phyloP scores from a whole-genome alignment of 768 basidiomycete genomes.

The Mycena belliarum region DNA sequence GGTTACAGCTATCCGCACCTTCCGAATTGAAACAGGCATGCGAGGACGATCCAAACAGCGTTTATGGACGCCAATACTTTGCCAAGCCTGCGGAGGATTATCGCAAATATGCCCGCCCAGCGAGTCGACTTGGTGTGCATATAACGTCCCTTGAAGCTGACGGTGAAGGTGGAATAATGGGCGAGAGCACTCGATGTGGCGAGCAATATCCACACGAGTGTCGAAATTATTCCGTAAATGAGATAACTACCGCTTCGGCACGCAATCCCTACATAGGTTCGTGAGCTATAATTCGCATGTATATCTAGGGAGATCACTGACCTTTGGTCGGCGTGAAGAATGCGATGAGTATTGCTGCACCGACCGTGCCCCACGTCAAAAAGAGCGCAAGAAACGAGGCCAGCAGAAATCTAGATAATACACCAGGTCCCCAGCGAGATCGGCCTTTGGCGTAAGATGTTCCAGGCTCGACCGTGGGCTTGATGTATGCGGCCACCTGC shows the following conservation, averaged over 20 bases:
- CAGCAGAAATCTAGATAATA: slow-evolving; percentile 21
- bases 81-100: slow-evolving; percentile 23
- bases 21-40: slow-evolving; percentile 29
- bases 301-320: background rate
- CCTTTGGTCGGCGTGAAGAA: slow-evolving; percentile 26
- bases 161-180: slow-evolving; percentile 25
- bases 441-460: background rate
- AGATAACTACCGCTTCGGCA: slow-evolving; percentile 35
- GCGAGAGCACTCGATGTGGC: slow-evolving; percentile 29
- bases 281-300: background rate
- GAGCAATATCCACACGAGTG: slow-evolving; percentile 34
- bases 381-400: slow-evolving; percentile 19
- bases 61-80: slow-evolving; percentile 27
- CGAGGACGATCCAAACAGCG: slow-evolving; percentile 27
- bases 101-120: slow-evolving; percentile 26
- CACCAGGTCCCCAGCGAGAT: slow-evolving; percentile 17
- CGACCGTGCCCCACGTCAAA: slow-evolving; percentile 27
- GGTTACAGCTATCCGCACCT: background rate
- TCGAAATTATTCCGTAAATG: slow-evolving; percentile 33
- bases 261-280: slow-evolving; percentile 29
- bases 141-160: slow-evolving; percentile 13
- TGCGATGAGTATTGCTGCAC: slow-evolving; percentile 25
- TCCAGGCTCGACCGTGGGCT: background rate
- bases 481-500: slow-evolving; percentile 17
- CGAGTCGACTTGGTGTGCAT: slow-evolving; percentile 28